Conservation (phyloP, 139 green algal genomes). For the Diplosphaera chodatii region DNA sequence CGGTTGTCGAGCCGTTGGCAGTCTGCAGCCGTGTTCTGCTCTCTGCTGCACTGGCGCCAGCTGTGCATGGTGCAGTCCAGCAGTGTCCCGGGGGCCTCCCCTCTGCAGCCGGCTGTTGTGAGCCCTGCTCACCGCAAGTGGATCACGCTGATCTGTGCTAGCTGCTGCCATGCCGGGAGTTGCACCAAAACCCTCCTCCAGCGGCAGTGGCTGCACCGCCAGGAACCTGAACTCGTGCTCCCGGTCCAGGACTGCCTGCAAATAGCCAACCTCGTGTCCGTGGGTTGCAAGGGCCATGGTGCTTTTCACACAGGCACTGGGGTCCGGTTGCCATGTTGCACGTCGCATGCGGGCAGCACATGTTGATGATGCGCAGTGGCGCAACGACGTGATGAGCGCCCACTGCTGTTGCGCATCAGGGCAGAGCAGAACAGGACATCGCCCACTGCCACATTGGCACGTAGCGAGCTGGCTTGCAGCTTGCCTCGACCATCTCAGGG, state of each 20-base stretch:
- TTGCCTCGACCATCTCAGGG: not conserved
- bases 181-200: constrained; percentile 14
- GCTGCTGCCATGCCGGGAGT: not conserved
- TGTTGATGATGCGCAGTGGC: too few relatives aligned
- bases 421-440: constrained; percentile 9
- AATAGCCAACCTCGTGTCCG: too few relatives aligned
- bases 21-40: too few relatives aligned
- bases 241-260: constrained; percentile 65
- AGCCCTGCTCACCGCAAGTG: constrained; percentile 27
- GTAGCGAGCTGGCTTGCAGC: not conserved
- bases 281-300: too few relatives aligned
- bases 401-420: not conserved
- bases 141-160: not conserved
- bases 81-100: too few relatives aligned
- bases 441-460: not conserved
- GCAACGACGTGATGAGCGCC: too few relatives aligned
- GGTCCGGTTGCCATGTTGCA: too few relatives aligned
- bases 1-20: not conserved
- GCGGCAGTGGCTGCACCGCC: constrained; percentile 42
- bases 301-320: too few relatives aligned
- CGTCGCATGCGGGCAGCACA: too few relatives aligned
- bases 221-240: constrained; percentile 90
- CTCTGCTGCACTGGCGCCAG: too few relatives aligned
- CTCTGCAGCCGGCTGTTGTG: not conserved
- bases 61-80: too few relatives aligned